phyloP scores from a whole-genome alignment of 2,329 filamentous ascomycete genomes.

The Monosporascus sp. region DNA sequence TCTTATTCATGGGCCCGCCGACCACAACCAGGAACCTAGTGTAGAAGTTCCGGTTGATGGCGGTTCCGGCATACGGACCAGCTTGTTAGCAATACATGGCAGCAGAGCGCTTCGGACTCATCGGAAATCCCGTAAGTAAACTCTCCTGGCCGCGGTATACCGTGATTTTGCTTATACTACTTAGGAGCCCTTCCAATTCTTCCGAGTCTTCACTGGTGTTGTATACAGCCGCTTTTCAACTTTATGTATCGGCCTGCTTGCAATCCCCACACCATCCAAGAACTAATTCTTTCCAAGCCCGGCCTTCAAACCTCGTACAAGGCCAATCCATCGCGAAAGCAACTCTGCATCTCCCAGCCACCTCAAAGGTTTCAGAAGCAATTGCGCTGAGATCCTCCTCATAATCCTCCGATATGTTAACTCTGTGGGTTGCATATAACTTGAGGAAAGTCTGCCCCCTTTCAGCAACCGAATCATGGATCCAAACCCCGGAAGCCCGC shows the following conservation, averaged over 20 bases:
- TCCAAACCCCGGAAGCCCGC: conserved; percentile 42
- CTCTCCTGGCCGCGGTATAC: too few relatives aligned
- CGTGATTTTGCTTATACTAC: too few relatives aligned
- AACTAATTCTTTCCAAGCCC: conserved; percentile 47
- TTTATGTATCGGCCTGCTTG: conserved; percentile 3
- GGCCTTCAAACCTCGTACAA: conserved; percentile 54
- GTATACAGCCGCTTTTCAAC: too few relatives aligned
- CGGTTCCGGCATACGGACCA: too few relatives aligned
- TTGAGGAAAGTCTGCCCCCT: conserved; percentile 50
- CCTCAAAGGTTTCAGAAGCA: conserved; percentile 41
- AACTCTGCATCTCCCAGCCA: conserved; percentile 33
- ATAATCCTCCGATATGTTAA: conserved; percentile 38
- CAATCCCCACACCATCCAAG: conserved; percentile 46
- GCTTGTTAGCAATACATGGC: too few relatives aligned
- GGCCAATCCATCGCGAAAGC: conserved; percentile 62
- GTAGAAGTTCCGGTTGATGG: too few relatives aligned
- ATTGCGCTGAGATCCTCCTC: conserved; percentile 40
- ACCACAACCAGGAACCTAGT: too few relatives aligned
- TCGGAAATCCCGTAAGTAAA: too few relatives aligned
- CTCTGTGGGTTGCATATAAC: conserved; percentile 53
- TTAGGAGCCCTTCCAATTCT: too few relatives aligned
- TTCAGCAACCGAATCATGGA: conserved; percentile 42
- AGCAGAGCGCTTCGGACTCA: too few relatives aligned
- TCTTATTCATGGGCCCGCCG: too few relatives aligned
- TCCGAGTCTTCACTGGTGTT: too few relatives aligned